Conservation (phyloP, 495 filamentous ascomycete genomes). For the Elasticomyces elasticus region DNA sequence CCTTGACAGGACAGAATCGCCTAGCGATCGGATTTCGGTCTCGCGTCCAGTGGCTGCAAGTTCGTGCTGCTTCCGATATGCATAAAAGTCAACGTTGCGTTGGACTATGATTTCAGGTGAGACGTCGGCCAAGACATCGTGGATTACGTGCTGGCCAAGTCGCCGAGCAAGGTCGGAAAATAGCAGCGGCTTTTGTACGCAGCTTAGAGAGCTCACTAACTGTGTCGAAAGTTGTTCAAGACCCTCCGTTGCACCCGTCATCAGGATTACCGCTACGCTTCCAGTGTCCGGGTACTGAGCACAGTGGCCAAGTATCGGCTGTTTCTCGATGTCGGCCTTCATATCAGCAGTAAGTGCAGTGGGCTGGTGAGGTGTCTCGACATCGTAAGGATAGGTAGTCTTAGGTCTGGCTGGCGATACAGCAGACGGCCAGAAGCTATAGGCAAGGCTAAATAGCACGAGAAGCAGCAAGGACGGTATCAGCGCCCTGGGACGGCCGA, state of each 20-base stretch:
- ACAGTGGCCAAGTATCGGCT: neutral
- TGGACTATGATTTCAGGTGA: slow-evolving; percentile 24
- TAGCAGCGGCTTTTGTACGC: slow-evolving; percentile 31
- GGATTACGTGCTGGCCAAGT: slow-evolving; percentile 30
- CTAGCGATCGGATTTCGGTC: slow-evolving; percentile 1
- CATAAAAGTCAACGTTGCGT: slow-evolving; percentile 35
- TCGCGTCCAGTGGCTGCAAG: neutral
- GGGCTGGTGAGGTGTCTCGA: no score
- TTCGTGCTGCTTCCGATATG: slow-evolving; percentile 29
- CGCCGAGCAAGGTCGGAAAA: slow-evolving; percentile 42
- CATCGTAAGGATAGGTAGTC: neutral
- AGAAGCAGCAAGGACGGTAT: neutral
- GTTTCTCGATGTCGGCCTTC: neutral
- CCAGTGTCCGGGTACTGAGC: neutral
- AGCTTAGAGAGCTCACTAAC: slow-evolving; percentile 4
- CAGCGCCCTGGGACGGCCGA: neutral
- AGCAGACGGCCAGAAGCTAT: neutral
- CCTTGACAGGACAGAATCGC: neutral
- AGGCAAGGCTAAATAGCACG: neutral
- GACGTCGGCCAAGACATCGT: slow-evolving; percentile 36
- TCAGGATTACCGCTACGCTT: slow-evolving; percentile 5
- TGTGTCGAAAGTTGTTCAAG: slow-evolving; percentile 2
- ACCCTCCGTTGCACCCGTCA: slow-evolving; percentile 12
- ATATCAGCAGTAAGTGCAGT: neutral
- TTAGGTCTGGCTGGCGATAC: neutral